Base-by-base conservation (phyloP, 192 early-diverging fungal species). In the Podila horticola region DNA sequence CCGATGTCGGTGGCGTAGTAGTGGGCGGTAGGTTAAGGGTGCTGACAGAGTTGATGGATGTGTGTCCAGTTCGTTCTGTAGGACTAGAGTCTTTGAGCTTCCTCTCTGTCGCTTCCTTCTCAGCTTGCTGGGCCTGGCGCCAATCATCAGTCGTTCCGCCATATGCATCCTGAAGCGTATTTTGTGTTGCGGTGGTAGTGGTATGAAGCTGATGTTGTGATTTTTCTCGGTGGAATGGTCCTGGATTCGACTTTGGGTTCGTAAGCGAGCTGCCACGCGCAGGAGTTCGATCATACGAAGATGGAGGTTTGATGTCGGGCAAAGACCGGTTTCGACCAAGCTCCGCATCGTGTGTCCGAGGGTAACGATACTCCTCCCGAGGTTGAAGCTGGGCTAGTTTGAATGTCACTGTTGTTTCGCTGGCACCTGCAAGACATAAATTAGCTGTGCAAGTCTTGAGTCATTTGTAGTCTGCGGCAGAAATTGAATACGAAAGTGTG, bases 121-220 rank as follows among this genome's bases (percentile, higher is more conserved):
- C 69, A 6, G 63, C 69, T 20, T 79, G 69, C 22, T 72, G 69
- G n/a, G 49, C 57, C 28, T 72, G 71, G 20, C 77, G 70, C 77
- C 77, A 81, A 33, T 81, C 77, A 26, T 81, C 71, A 6, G 61
- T 68, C 4, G 71, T 81, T 31, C 77, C 71, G 9, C 77, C 70
- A 48, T 79, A 72, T 12, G 70, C 76, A n/a, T 72, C 70, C 41
- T 72, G 76, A 11, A 66, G 20, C 22, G 38, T n/a, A 19, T 34
- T 34, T 12, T 62, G 31, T 20, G 41, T 15, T 12, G 29, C 24
- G 10, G 60, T n/a, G 24, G 74, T 33, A 0, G 48, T n/a, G 24
- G 66, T 33, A 8, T 51, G 48, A 3, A 49, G 30, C 19, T 69
- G 74, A 22, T 61, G 63, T 31, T 71, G 75, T 9, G 68, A 61